Evolutionary conservation across 768 basidiomycete species (phyloP), one percentile per base, ranked within the genome.

Genomic region (Lactarius trivialis): DNA sequence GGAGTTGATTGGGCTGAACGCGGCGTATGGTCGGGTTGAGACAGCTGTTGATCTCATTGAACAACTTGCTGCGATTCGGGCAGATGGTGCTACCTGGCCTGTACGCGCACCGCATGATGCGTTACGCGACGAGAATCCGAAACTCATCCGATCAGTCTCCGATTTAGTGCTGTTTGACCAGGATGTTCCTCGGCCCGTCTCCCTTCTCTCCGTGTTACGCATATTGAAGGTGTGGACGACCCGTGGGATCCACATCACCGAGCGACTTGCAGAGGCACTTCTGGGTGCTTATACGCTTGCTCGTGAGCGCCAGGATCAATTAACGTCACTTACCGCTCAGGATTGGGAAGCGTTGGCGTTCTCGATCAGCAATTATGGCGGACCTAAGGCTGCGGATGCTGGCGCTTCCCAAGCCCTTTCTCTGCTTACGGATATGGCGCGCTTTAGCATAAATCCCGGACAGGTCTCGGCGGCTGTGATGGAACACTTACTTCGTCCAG

Each of bases 341-440:
- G 82, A 85, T 41, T 81, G 82, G 75, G 78, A 79, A 45, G 69
- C 78, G 7, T 65, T 88, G 19, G 65, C 80, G 1, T 76, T 75
- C 32, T 77, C 79, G 7, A 75, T 66, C 33, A 39, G 61, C 28
- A 64, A 56, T 6, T 68, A 68, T 48, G 64, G 51, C 14, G 64
- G 55, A 54, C 56, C 50, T 59, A 52, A 12, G 50, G 43, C 28
- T 32, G 48, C 37, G 33, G 64, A 67, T 32, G 66, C 58, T 28
- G 58, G 60, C n/a, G 50, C 64, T 26, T 59, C 65, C 14, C 65
- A 66, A 36, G 55, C 62, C 33, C 64, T 67, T 28, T 65, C 66
- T 15, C 60, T 70, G 30, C 59, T 68, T 21, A 53, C 58, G 8
- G 61, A 62, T 54, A 64, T 59, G 55, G 63, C 58, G 11, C 57